These are phyloP conservation scores for Puccinellia tenuiflora DNA, from an alignment of 176 grass and related monocot species.

Conservation along the genomic window DNA sequence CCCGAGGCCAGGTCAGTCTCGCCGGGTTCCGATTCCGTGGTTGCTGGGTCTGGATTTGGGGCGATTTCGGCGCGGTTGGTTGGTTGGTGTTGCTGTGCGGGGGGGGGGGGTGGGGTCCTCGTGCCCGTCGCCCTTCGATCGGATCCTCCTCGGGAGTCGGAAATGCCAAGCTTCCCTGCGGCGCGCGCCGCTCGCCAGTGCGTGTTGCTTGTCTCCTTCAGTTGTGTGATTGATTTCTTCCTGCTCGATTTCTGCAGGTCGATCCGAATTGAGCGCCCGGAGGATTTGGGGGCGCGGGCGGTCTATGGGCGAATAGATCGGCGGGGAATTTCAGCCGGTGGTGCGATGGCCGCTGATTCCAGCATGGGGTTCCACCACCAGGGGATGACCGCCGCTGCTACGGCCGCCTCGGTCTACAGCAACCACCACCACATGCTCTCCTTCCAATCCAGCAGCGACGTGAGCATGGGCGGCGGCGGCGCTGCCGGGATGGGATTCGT, in stretches of 20 bases:
- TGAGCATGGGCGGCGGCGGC: not conserved
- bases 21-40: conserved; percentile 9
- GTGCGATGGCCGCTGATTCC: conserved; percentile 72
- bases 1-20: conserved; percentile 33
- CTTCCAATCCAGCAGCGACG: conserved; percentile 64
- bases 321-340: not conserved
- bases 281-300: conserved; percentile 23
- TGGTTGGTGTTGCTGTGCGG: conserved; percentile 17
- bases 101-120: not conserved
- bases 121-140: conserved; percentile 16
- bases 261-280: conserved; percentile 12
- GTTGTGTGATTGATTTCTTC: not conserved
- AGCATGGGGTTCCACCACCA: conserved; percentile 83
- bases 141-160: conserved; percentile 34
- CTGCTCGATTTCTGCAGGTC: conserved; percentile 37
- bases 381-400: conserved; percentile 31
- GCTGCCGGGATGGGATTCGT: conserved; percentile 32
- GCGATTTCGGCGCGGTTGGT: not conserved
- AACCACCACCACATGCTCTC: conserved; percentile 79
- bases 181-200: not conserved
- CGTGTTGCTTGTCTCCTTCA: not conserved
- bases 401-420: conserved; percentile 50
- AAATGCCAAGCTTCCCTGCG: conserved; percentile 14
- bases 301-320: conserved; percentile 30
- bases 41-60: conserved; percentile 20